Evolutionary conservation across 768 basidiomycete species (phyloP).

Genomic region (Termitomyces sp.): DNA sequence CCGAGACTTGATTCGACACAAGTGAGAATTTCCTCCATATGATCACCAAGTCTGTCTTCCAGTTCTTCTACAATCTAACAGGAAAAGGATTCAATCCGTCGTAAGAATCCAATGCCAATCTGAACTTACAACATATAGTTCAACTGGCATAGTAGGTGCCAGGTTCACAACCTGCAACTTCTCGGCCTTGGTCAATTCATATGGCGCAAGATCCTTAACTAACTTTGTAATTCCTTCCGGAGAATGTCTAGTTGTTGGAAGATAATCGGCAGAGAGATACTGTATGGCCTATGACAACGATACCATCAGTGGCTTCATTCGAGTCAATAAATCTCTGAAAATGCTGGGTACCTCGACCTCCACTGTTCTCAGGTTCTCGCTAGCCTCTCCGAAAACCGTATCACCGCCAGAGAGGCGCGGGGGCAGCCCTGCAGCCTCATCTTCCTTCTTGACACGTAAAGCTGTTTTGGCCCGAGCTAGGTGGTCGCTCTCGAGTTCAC

Average conservation of each 20-base stretch:
- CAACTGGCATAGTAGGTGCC: conserved; percentile 75
- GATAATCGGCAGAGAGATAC: conserved; percentile 74
- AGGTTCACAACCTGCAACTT: conserved; percentile 92
- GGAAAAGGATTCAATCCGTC: not conserved
- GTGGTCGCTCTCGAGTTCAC: conserved; percentile 73
- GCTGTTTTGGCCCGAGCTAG: conserved; percentile 66
- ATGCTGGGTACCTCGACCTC: conserved; percentile 65
- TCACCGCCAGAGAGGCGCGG: conserved; percentile 2
- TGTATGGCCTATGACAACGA: conserved; percentile 64
- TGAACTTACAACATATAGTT: conserved; percentile 82
- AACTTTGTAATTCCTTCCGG: conserved; percentile 61
- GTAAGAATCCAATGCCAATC: not conserved
- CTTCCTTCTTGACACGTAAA: conserved; percentile 73
- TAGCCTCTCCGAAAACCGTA: conserved; percentile 40
- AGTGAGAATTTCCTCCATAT: conserved; percentile 63
- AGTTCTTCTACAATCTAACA: conserved; percentile 86
- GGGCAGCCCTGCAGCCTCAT: conserved; percentile 44
- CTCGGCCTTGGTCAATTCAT: conserved; percentile 84
- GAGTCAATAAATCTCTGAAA: not conserved
- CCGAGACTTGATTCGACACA: conserved; percentile 42
- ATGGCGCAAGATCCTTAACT: conserved; percentile 61
- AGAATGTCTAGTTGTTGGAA: conserved; percentile 66
- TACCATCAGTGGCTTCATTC: not conserved
- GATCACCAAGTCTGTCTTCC: conserved; percentile 73
- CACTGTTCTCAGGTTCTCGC: conserved; percentile 80